Conservation (phyloP, 495 filamentous ascomycete genomes). For the Daldinia decipiens region DNA sequence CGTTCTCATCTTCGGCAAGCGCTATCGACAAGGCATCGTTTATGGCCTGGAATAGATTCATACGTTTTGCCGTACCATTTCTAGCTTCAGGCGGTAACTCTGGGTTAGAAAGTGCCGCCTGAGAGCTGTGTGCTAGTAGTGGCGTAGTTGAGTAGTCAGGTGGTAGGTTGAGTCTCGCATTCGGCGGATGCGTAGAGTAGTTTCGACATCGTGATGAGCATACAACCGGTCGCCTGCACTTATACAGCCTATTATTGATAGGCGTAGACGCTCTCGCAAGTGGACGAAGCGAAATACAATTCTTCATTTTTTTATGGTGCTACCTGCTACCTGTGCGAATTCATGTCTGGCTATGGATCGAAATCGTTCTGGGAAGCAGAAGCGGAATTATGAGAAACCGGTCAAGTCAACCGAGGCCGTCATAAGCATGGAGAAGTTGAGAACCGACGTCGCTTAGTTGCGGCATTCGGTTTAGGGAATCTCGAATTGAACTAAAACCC, state of each 20-base stretch:
- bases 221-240: slow-evolving; percentile 10
- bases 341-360: slow-evolving; percentile 27
- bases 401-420: slow-evolving; percentile 30
- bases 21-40: slow-evolving; percentile 87
- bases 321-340: slow-evolving; percentile 24
- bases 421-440: slow-evolving; percentile 17
- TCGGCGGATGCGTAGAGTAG: slow-evolving; percentile 63
- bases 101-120: slow-evolving; percentile 71
- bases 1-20: slow-evolving; percentile 83
- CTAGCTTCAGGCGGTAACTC: slow-evolving; percentile 72
- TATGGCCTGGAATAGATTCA: slow-evolving; percentile 93
- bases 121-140: slow-evolving; percentile 79
- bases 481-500: slow-evolving; percentile 1
- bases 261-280: slow-evolving; percentile 33
- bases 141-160: slow-evolving; percentile 88
- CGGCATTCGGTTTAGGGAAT: slow-evolving; percentile 40
- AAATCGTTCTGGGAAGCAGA: slow-evolving; percentile 8
- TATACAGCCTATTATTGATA: slow-evolving; percentile 5
- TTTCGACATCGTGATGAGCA: slow-evolving; percentile 22
- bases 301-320: slow-evolving; percentile 29
- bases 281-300: slow-evolving; percentile 30
- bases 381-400: slow-evolving; percentile 12
- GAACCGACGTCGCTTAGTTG: slow-evolving; percentile 44
- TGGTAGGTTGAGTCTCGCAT: slow-evolving; percentile 78
- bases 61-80: slow-evolving; percentile 75